Percentiles rank a stretch among this genome's conserved stretches.
Conservation (phyloP, 768 basidiomycete genomes). For the Chalciporus pseudorubinellus region DNA sequence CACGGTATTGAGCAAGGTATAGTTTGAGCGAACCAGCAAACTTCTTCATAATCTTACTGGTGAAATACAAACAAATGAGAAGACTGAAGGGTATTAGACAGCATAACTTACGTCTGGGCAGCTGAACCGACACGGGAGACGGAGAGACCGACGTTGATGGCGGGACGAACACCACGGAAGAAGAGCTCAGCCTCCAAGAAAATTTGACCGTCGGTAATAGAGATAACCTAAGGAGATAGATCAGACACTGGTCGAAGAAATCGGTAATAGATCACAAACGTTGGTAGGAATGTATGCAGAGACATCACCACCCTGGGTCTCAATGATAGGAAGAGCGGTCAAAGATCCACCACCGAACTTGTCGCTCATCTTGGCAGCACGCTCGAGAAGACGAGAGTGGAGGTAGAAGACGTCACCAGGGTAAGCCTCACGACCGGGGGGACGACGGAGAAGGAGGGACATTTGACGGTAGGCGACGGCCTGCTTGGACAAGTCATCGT, state of each 20-base stretch:
- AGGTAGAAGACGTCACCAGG: conserved; percentile 99
- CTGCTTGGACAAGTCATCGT: conserved; percentile 99
- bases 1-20: conserved; percentile 99
- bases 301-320: conserved; percentile 99
- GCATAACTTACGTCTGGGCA: conserved; percentile 86
- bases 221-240: conserved; percentile 73
- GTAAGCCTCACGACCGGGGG: conserved; percentile 99
- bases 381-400: conserved; percentile 99
- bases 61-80: not conserved
- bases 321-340: conserved; percentile 98
- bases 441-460: conserved; percentile 99
- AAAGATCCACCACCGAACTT: conserved; percentile 98
- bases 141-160: conserved; percentile 99
- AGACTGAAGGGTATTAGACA: not conserved
- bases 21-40: conserved; percentile 99
- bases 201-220: conserved; percentile 99
- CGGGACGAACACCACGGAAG: conserved; percentile 99
- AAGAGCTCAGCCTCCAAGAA: conserved; percentile 99
- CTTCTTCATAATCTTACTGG: conserved; percentile 99
- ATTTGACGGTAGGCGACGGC: conserved; percentile 99
- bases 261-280: conserved; percentile 40
- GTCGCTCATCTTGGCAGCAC: conserved; percentile 99
- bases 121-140: conserved; percentile 99
- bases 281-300: conserved; percentile 98
- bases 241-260: not conserved